phyloP scores from a whole-genome alignment of 2,329 filamentous ascomycete genomes.

The Magnaporthales sp. region DNA sequence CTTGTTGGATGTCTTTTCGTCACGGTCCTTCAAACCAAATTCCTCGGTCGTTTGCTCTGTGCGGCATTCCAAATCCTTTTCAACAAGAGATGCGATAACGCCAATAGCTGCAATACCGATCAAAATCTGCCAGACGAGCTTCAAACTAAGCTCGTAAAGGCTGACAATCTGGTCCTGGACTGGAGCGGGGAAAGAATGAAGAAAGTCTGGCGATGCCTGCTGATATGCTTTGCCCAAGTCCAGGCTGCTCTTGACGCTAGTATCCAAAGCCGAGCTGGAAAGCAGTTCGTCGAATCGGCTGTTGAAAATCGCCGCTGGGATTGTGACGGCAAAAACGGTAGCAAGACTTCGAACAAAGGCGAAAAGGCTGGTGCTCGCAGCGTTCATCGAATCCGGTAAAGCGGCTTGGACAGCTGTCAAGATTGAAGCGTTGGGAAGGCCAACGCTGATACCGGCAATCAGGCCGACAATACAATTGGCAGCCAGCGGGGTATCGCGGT shows the following conservation, averaged over 20 bases:
- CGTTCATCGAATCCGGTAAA: conserved; percentile 25
- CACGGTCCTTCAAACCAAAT: no score
- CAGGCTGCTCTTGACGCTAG: not conserved
- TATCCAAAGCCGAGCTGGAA: not conserved
- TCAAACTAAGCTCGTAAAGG: not conserved
- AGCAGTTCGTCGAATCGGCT: conserved; percentile 7
- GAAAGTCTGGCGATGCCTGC: not conserved
- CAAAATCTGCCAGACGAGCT: not conserved
- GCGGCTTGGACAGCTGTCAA: conserved; percentile 34
- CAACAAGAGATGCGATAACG: not conserved
- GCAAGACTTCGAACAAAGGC: conserved; percentile 38
- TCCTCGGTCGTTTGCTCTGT: no score
- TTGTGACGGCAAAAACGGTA: conserved; percentile 34
- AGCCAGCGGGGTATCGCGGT: conserved; percentile 23
- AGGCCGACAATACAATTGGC: conserved; percentile 34
- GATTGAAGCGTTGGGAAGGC: conserved; percentile 29
- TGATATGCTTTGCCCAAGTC: not conserved
- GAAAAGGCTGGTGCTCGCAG: conserved; percentile 29
- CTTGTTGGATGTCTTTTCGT: no score
- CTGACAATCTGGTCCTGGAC: not conserved
- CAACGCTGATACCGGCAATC: conserved; percentile 28
- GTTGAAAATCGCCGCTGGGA: conserved; percentile 32
- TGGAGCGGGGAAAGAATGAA: not conserved
- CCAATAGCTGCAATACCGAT: not conserved
- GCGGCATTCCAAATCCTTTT: not conserved